Evolutionary conservation across 306 rosid species (phyloP), one percentile per base, ranked within the genome.

Genomic region (Luffa aegyptiaca): DNA sequence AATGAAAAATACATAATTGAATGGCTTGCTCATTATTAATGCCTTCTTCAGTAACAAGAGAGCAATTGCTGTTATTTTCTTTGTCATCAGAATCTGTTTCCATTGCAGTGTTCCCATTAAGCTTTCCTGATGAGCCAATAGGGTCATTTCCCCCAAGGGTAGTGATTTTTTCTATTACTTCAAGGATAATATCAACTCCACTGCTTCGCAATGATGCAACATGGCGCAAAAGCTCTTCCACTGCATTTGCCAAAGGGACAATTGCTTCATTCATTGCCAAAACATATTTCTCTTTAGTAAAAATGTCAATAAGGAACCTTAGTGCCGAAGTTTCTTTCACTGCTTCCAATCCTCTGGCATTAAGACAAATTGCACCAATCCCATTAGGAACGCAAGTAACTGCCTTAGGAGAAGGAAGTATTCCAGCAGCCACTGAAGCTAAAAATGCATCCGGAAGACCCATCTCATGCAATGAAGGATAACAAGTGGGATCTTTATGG

Each of bases 301-400:
- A 94, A 68, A 92, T 90, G 82, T 92, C 94, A 79, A 90, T 88
- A 86, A 94, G 97, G 77, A 92, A 94, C 79, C 85, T 89, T 69
- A 94, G 72, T 7, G 97, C 91, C 3, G 82, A 87, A 73, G 84
- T 83, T 86, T 91, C 96, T 85, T 86, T 89, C 82, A 94, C 98
- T 64, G 91, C 84, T 87, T 92, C 97, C 81, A 94, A 86, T 68
- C 98, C 98, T 86, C 85, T 88, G 84, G 98, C 88, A 81, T 90
- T 94, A 10, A 94, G 98, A 89, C 98, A 94, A 75, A 94, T 91
- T 62, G 98, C 98, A 81, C 98, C 98, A 36, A 94, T 90, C 75
- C 98, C 98, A 81, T 92, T 94, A 66, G 98, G 98, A 79, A 94
- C 83, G 58, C 98, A 94, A 14, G 93, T 90, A 78, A 94, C 86